These are phyloP conservation scores for Aspergillus neotritici DNA, from an alignment of 2,329 filamentous ascomycete genomes.

Conservation along the genomic window DNA sequence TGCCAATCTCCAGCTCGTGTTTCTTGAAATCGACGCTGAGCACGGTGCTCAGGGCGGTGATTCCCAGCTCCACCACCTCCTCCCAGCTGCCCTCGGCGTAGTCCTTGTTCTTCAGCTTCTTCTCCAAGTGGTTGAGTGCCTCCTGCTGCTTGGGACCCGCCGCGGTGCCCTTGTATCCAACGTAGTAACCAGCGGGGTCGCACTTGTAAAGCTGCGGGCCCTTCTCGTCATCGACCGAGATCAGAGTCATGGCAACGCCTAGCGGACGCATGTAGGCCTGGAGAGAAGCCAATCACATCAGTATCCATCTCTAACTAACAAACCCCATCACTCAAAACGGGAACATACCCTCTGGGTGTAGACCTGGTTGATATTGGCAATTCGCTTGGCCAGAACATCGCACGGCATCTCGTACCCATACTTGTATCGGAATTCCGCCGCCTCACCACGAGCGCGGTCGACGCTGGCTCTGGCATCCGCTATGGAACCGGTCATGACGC, in stretches of 20 bases:
- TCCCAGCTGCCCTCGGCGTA: constrained; percentile 87
- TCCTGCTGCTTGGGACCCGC: constrained; percentile 98
- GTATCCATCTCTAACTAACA: not conserved
- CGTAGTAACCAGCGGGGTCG: constrained; percentile 95
- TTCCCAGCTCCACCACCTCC: constrained; percentile 94
- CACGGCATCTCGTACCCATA: constrained; percentile 99
- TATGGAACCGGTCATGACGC: constrained; percentile 98
- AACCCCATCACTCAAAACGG: constrained; percentile 2
- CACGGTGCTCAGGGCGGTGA: constrained; percentile 90
- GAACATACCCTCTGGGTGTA: constrained; percentile 85
- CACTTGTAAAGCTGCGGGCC: constrained; percentile 97
- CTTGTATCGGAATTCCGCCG: constrained; percentile 97
- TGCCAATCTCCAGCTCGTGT: constrained; percentile 94
- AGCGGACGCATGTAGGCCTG: constrained; percentile 97
- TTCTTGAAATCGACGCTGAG: constrained; percentile 99
- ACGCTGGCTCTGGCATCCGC: constrained; percentile 93
- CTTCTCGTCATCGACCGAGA: constrained; percentile 85
- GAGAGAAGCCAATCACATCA: constrained; percentile 3
- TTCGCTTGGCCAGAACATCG: constrained; percentile 89
- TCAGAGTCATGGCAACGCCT: constrained; percentile 89
- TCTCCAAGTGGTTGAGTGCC: constrained; percentile 96
- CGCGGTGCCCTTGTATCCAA: constrained; percentile 96
- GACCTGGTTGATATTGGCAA: constrained; percentile 98
- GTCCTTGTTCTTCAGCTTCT: constrained; percentile 99
- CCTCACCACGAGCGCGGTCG: constrained; percentile 87